Conservation (phyloP, 495 filamentous ascomycete species). For the Sordaria brevicollis region DNA sequence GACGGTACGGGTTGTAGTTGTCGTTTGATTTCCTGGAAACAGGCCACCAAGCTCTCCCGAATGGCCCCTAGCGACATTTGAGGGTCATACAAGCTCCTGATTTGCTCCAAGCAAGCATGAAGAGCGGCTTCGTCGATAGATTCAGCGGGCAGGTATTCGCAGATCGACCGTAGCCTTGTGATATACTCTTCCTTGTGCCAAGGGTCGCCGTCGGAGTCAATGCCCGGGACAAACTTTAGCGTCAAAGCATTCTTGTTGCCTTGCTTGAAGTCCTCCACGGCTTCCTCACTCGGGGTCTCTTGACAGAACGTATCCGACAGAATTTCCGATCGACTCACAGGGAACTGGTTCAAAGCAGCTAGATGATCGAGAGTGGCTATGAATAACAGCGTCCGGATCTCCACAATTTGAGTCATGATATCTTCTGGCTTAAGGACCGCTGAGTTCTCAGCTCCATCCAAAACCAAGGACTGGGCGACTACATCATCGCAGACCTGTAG, state of each 20-base stretch:
- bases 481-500: constrained; percentile 8
- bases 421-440: not conserved
- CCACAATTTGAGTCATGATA: constrained; percentile 5
- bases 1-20: not conserved
- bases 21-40: not conserved
- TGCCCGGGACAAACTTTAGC: constrained; percentile 2
- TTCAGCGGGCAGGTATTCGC: not conserved
- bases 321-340: constrained; percentile 2
- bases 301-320: constrained; percentile 12
- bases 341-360: not conserved
- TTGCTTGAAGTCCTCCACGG: constrained; percentile 1
- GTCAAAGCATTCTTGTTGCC: constrained; percentile 6
- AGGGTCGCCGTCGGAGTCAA: not conserved
- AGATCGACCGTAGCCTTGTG: constrained; percentile 3
- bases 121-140: not conserved
- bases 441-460: not conserved
- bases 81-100: not conserved
- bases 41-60: not conserved
- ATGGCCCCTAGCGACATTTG: not conserved
- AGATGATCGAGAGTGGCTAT: constrained; percentile 5
- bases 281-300: constrained; percentile 2
- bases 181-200: not conserved
- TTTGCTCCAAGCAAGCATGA: not conserved
- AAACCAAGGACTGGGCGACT: constrained; percentile 9
- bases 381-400: constrained; percentile 18